Base-by-base conservation (phyloP, 306 rosid species). In the Casuarina cunninghamiana region DNA sequence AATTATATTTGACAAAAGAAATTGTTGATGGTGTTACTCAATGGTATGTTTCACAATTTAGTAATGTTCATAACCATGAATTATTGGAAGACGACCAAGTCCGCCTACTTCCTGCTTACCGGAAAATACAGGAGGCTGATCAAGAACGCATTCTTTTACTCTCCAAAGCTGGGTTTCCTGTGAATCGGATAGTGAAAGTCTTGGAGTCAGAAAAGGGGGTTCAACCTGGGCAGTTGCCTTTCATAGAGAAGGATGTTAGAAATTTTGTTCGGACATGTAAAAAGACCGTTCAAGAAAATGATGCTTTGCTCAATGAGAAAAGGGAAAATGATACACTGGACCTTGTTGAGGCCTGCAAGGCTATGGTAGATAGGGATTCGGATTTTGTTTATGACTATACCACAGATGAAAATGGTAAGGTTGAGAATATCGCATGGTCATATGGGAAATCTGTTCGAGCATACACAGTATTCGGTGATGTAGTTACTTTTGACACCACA, bases 241-340 rank as follows among this genome's bases (percentile, higher is more conserved):
- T 89, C 86, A 87, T 89, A 75, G 93, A 89, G 78, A 89, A 89
- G 85, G 93, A 89, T 78, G 90, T 89, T 77, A 87, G 93, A 75
- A 89, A 89, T 78, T 89, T 85, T 74, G 85, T 89, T 74, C 83
- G 91, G 77, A 87, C 88, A 72, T 89, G 91, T 81, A 89, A 89
- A 86, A 89, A 87, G 82, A 76, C 88, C 6, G 89, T 87, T 60
- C 91, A 89, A 80, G 93, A 89, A 69, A 89, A 75, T 80, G 91
- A 89, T 83, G 89, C 86, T 51, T 75, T 89, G 74, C 91, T 89
- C 73, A 79, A 60, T 67, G 91, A 85, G 84, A 87, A 87, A 71
- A 83, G 91, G 80, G 93, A 89, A 75, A 89, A 80, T 15, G 88
- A 89, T 80, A 73, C 85, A 77, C 69, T 83, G 65, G 91, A 89